phyloP scores from a whole-genome alignment of 2,329 filamentous ascomycete species.

The Xylariales sp. region DNA sequence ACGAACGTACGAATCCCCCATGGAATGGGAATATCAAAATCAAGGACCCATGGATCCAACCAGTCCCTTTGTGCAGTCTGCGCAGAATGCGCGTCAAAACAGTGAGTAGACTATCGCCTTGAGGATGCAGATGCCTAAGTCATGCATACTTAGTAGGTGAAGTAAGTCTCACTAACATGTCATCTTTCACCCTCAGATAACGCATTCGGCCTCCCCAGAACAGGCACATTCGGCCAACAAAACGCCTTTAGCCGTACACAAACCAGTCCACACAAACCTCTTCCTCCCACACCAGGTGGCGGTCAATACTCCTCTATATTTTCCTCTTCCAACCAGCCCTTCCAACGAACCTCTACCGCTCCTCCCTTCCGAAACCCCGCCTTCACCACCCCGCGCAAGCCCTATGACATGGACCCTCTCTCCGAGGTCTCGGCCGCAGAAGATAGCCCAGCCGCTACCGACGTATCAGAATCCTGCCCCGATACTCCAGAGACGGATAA shows the following conservation, averaged over 20 bases:
- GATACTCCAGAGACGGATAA: slow-evolving; percentile 43
- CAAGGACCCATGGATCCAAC: slow-evolving; percentile 54
- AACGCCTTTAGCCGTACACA: slow-evolving; percentile 21
- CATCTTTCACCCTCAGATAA: slow-evolving; percentile 8
- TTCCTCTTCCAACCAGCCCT: slow-evolving; percentile 38
- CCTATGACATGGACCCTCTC: slow-evolving; percentile 46
- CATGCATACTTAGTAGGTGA: no score
- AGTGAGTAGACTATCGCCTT: slow-evolving; percentile 31
- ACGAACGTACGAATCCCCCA: slow-evolving; percentile 55
- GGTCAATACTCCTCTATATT: slow-evolving; percentile 32
- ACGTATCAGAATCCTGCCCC: slow-evolving; percentile 45
- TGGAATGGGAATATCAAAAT: slow-evolving; percentile 64
- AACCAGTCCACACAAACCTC: slow-evolving; percentile 35
- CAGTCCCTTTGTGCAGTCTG: slow-evolving; percentile 56
- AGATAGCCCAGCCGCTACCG: slow-evolving; percentile 55
- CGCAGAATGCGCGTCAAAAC: slow-evolving; percentile 34
- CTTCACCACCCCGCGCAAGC: slow-evolving; percentile 59
- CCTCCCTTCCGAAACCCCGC: slow-evolving; percentile 58
- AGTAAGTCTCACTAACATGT: slow-evolving; percentile 4
- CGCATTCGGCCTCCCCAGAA: slow-evolving; percentile 22
- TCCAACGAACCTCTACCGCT: slow-evolving; percentile 37
- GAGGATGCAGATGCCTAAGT: not conserved
- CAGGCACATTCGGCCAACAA: slow-evolving; percentile 29
- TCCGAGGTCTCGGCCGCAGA: slow-evolving; percentile 56
- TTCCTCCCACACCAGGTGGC: slow-evolving; percentile 27